phyloP scores from a whole-genome alignment of 768 basidiomycete genomes.

The Cystofilobasidium capitatum region DNA sequence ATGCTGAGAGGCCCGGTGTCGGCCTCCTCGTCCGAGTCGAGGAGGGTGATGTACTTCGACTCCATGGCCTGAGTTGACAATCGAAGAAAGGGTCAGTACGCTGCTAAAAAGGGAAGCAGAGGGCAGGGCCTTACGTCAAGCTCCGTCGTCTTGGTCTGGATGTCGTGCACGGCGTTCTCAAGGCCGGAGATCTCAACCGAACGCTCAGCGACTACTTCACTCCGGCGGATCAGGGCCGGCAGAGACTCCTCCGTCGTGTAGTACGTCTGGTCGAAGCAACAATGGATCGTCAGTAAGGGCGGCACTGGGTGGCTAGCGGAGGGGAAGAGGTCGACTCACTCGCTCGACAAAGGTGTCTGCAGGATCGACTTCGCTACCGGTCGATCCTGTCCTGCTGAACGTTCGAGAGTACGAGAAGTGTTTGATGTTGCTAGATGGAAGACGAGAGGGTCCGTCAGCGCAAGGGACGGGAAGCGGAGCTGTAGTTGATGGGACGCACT shows the following conservation, averaged over 20 bases:
- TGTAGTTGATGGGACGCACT: constrained; percentile 42
- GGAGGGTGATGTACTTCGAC: constrained; percentile 62
- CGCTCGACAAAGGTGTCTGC: constrained; percentile 56
- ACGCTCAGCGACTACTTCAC: constrained; percentile 65
- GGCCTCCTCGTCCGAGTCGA: constrained; percentile 54
- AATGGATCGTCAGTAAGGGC: constrained; percentile 72
- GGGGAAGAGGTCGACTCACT: constrained; percentile 28
- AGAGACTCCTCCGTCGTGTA: constrained; percentile 31
- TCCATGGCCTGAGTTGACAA: constrained; percentile 46
- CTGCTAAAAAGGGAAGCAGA: not conserved
- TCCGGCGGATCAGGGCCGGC: constrained; percentile 80
- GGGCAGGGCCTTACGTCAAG: constrained; percentile 37
- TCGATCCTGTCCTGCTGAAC: constrained; percentile 46
- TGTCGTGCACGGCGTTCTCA: constrained; percentile 69
- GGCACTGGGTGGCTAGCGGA: not conserved
- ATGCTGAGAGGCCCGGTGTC: constrained; percentile 75
- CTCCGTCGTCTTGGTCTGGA: constrained; percentile 70
- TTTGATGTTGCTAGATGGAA: constrained; percentile 57
- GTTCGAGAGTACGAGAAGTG: constrained; percentile 68
- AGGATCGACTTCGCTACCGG: constrained; percentile 26
- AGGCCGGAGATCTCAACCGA: constrained; percentile 74
- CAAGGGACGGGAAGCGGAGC: not conserved
- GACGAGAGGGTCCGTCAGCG: not conserved
- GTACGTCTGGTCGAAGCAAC: constrained; percentile 21
- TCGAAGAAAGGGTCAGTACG: not conserved